Evolutionary conservation across 305 asterid genomes (phyloP), one percentile per base, ranked within the genome.

Genomic region (Fraxinus baroniana): DNA sequence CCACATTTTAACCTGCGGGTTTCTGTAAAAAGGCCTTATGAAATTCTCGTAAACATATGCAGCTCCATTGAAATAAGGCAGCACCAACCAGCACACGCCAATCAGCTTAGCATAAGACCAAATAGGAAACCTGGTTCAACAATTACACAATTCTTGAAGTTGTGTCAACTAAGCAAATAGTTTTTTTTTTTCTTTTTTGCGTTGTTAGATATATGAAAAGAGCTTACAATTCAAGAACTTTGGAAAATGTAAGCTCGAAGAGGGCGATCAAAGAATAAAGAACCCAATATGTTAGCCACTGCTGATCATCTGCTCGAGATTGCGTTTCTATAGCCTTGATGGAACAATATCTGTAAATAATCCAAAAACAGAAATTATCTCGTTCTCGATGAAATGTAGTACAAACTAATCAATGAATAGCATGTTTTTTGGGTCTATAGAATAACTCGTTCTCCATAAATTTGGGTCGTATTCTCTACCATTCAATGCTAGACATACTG

Each of bases 201-300:
- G 17, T 41, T 10, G 52, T 41, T 41, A 41, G 17, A 41, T 41
- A 10, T 93, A 28, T 13, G 33, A 2, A 39, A 39, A 5, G 0
- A 78, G 35, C 75, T 28, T 91, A 92, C 98, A 94, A 93, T 79
- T 95, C 93, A 57, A 95, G 93, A 82, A 87, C 74, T 85, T 83
- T 91, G 84, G 89, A 83, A 78, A 95, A 95, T 2, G 96, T 95
- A 84, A 95, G 97, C 86, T 95, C 98, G 78, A 95, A 93, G 57
- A 93, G 89, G 30, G 95, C 90, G 81, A 95, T 84, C 80, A 93
- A 84, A 55, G 98, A 93, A 87, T 93, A 92, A 60, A 93, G 95
- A 81, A 93, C 98, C 98, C 98, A 93, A 57, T 91, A 95, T 35
- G 98, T 93, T 15, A 95, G 89, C 97, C 97, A 95, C 87, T 95